Evolutionary conservation across 768 basidiomycete genomes (phyloP), one percentile per base, ranked within the genome.

Genomic region (Dioszegia aurantiaca): DNA sequence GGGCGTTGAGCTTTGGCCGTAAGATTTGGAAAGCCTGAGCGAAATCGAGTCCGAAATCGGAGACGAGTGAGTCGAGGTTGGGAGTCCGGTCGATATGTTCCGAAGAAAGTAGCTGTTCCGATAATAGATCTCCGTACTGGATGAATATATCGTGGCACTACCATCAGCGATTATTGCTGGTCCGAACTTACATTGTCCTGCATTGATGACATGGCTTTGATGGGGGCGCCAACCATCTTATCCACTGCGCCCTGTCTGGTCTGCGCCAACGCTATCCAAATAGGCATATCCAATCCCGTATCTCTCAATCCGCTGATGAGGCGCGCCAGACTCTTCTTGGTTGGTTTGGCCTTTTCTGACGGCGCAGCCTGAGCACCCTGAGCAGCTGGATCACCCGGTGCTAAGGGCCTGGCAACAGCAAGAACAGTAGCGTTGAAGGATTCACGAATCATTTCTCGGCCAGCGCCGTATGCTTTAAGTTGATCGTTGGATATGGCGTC

Each of bases 21-120:
- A 90, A 83, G 57, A 98, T 87, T 72, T 93, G 90, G 89, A 98
- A 95, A 53, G 91, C 90, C 56, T 95, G 86, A 12, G 88, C 84
- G 36, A 88, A 84, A 58, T 86, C 84, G 43, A 99, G 84, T 6
- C 87, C 88, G 76, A 87, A 98, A 37, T 81, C 80, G 51, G 82
- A 80, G 52, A 85, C 85, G 9, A 98, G 82, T 27, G 89, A 87
- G 1, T 79, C 77, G 10, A 95, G 79, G 17, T 88, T 78, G 4
- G 94, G 93, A 5, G 93, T 78, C 23, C 90, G 80, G 66, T 82
- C 84, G 41, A 81, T 81, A 68, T 92, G 93, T 55, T 89, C 87
- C 56, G 85, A 81, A 0, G 86, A 78, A 16, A 83, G 70, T 21
- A 94, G 78, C 11, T 87, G 85, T 19, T 87, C 84, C 12, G 85